A percentile compares a stretch with the other conserved stretches of the same genome.
phyloP scores from a whole-genome alignment of 2,329 filamentous ascomycete species.

The Colletotrichum tabaci region DNA sequence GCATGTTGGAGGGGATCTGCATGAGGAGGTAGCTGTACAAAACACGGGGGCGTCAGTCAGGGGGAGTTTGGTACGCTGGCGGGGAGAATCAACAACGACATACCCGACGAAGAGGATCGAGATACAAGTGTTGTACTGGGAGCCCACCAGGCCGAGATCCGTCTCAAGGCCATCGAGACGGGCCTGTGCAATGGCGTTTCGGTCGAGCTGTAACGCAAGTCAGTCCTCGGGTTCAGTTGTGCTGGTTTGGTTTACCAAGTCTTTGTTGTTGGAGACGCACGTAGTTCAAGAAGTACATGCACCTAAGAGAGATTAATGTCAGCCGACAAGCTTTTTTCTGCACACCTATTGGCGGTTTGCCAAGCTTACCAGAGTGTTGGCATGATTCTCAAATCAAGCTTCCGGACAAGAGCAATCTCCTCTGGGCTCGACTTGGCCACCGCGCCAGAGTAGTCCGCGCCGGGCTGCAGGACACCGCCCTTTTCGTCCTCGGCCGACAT shows the following conservation, averaged over 20 bases:
- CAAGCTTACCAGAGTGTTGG: slow-evolving; percentile 53
- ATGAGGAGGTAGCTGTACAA: slow-evolving; percentile 58
- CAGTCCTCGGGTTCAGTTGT: not conserved
- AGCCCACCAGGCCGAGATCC: slow-evolving; percentile 63
- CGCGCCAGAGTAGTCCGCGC: slow-evolving; percentile 53
- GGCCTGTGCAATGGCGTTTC: slow-evolving; percentile 71
- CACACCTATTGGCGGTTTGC: accelerated
- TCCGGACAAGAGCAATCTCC: slow-evolving; percentile 55
- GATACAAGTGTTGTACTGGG: slow-evolving; percentile 65
- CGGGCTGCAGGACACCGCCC: slow-evolving; percentile 43
- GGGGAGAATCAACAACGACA: slow-evolving; percentile 5
- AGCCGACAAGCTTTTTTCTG: not conserved
- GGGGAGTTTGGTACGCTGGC: not conserved
- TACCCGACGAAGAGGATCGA: slow-evolving; percentile 67
- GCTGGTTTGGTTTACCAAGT: too few species aligned
- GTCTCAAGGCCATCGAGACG: slow-evolving; percentile 67
- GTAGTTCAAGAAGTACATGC: slow-evolving; percentile 59
- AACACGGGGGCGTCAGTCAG: not conserved
- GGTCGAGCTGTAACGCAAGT: slow-evolving; percentile 55
- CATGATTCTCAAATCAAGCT: slow-evolving; percentile 56
- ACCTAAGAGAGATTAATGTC: not conserved
- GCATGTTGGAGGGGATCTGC: slow-evolving; percentile 63
- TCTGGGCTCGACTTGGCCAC: slow-evolving; percentile 51
- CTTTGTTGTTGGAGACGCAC: slow-evolving; percentile 42
- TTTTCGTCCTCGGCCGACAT: slow-evolving; percentile 45